Evolutionary conservation across 1,284 basidiomycete genomes (phyloP), one percentile per base, ranked within the genome.

Genomic region (Ceratobasidium sp.): DNA sequence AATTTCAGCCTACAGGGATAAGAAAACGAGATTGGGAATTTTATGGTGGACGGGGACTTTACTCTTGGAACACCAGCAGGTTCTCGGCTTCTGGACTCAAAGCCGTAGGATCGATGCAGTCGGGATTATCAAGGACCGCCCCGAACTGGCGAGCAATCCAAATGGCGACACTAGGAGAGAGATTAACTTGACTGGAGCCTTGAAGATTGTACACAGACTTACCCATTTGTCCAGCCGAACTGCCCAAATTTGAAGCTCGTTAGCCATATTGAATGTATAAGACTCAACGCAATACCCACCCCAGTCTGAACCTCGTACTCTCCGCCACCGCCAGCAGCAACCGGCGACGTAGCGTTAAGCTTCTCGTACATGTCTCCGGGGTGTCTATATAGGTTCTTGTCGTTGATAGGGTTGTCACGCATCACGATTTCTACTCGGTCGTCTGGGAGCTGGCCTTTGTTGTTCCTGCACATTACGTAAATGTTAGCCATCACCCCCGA

Each of bases 181-280:
- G 29, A 34, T n/a, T 41, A n/a, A 22, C 16, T 39, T 22, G 43
- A 16, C 39, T 27, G 4, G 43, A n/a, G 8, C 7, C 24, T 22
- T 14, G 24, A 29, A 43, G 5, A 13, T 34, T 5, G 29, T 7
- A 31, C 22, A 34, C 19, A 7, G 37, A 43, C 59, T 24, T 41
- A 61, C 59, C 59, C 59, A 43, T 61, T 61, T 22, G 59, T 61
- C 59, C 59, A 61, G 37, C 59, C 59, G 24, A 61, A 61, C 59
- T 61, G 16, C n/a, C 16, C 24, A 53, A 22, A 22, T 61, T 13
- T 7, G 34, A n/a, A 14, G 31, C n/a, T 59, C 2, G 56, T 34
- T 9, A 59, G 56, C 29, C 19, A 41, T 14, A 14, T 59, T 11
- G 24, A 37, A 61, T 22, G 27, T 16, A 29, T 54, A 29, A 14